phyloP scores from a whole-genome alignment of 1,284 basidiomycete genomes.

The Cystobasidium slooffiae region DNA sequence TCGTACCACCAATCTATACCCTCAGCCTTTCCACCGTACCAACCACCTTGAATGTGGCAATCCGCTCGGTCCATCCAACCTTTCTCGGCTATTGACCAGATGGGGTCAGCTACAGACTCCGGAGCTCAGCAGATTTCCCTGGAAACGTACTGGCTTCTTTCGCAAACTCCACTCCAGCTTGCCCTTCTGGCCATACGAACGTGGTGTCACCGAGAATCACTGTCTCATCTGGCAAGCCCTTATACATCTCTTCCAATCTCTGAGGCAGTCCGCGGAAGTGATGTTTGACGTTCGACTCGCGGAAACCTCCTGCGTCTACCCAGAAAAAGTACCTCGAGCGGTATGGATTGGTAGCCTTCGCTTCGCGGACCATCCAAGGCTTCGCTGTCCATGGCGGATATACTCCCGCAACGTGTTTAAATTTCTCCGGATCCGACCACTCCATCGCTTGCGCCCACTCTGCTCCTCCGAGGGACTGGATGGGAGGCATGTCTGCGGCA shows the following conservation, averaged over 20 bases:
- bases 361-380: slow-evolving; percentile 50
- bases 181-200: slow-evolving; percentile 45
- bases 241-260: slow-evolving; percentile 45
- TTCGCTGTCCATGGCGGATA: slow-evolving; percentile 52
- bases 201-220: slow-evolving; percentile 47
- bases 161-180: slow-evolving; percentile 37
- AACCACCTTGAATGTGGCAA: slow-evolving; percentile 49
- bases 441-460: slow-evolving; percentile 48
- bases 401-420: slow-evolving; percentile 50
- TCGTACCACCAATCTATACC: slow-evolving; percentile 50
- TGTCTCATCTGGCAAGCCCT: slow-evolving; percentile 46
- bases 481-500: slow-evolving; percentile 50
- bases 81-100: slow-evolving; percentile 3
- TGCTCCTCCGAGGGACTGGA: slow-evolving; percentile 47
- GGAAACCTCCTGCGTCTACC: slow-evolving; percentile 51
- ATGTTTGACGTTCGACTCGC: slow-evolving; percentile 45
- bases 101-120: not conserved
- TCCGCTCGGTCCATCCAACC: slow-evolving; percentile 47
- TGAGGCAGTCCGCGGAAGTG: slow-evolving; percentile 44
- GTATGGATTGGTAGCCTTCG: slow-evolving; percentile 46
- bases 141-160: slow-evolving; percentile 3
- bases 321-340: slow-evolving; percentile 51
- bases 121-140: not conserved
- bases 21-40: slow-evolving; percentile 49
- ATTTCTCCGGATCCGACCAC: slow-evolving; percentile 49